A percentile compares a stretch with the other conserved stretches of the same genome.
Evolutionary conservation across 2,329 filamentous ascomycete genomes (phyloP).

Genomic region (Aspergillus persii): DNA sequence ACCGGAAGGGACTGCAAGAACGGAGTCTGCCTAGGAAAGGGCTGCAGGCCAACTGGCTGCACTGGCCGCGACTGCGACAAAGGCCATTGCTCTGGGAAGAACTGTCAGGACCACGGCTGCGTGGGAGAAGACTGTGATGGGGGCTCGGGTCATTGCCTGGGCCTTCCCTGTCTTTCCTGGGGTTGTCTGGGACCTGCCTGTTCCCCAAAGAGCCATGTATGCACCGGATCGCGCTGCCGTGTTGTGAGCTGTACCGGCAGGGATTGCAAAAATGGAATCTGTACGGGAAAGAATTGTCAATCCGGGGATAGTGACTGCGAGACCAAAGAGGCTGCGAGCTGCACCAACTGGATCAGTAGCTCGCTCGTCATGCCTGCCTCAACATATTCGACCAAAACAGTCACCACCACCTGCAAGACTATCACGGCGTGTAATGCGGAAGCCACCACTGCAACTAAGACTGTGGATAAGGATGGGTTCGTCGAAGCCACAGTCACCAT

Average conservation of each 20-base stretch:
- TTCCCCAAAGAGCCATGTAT: slow-evolving; percentile 8
- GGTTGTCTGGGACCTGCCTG: slow-evolving; percentile 2
- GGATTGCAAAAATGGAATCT: slow-evolving; percentile 9
- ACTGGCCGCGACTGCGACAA: slow-evolving; percentile 4
- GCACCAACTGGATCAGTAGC: slow-evolving; percentile 11
- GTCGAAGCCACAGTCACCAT: neutral
- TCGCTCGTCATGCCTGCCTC: slow-evolving; percentile 5
- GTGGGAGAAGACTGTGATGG: slow-evolving; percentile 9
- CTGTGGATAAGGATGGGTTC: slow-evolving; percentile 2
- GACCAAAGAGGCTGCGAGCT: slow-evolving; percentile 11
- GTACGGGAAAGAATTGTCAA: slow-evolving; percentile 10
- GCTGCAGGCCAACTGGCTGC: slow-evolving; percentile 11
- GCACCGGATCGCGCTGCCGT: slow-evolving; percentile 10
- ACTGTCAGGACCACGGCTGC: slow-evolving; percentile 13
- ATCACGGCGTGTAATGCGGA: slow-evolving; percentile 16
- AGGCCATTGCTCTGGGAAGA: slow-evolving; percentile 1
- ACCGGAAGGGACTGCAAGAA: slow-evolving; percentile 10
- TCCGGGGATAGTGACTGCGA: slow-evolving; percentile 16
- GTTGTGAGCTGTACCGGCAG: slow-evolving; percentile 8
- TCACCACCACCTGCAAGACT: slow-evolving; percentile 10
- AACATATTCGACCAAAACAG: slow-evolving; percentile 10
- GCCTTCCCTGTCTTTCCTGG: too few relatives aligned
- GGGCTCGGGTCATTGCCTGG: neutral
- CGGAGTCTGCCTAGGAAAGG: slow-evolving; percentile 5
- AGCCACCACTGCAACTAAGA: slow-evolving; percentile 12